Base-by-base conservation (phyloP, 208 protist genomes). In the Wallacemonas sp. region DNA sequence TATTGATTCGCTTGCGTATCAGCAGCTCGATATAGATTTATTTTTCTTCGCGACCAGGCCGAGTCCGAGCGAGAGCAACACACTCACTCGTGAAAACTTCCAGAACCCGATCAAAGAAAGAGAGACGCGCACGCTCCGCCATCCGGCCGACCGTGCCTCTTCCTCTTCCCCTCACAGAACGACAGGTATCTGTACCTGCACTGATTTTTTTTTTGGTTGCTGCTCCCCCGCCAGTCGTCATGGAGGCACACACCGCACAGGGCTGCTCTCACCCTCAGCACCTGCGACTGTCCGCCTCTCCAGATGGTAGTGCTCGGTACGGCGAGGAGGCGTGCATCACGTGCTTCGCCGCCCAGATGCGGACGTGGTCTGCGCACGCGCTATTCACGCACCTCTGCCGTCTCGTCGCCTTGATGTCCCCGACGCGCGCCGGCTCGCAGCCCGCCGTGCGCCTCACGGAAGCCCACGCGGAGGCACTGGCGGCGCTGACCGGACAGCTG, bases 261-360 rank as follows among this genome's bases (percentile, higher is more conserved):
- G 10, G 52, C 31, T 59, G 52, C 52, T 14, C 52, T 25, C 3
- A 59, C 52, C 31, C 8, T 41, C 18, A 33, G 26, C 52, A 59
- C 31, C 29, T 59, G 52, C 52, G 31, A 5, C 52, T 59, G 10
- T n/a, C 52, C 12, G 18, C 52, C 16, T 49, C 18, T 5, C n/a
- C 44, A 26, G 20, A 12, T 5, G 20, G 20, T 16, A 26, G 12
- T 22, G 20, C 11, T 16, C 18, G 23, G 28, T 7, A 28, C 33
- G 54, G 4, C 2, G 63, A 44, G 33, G 3, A 14, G 33, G 4
- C 59, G 36, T 68, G 63, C 50, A 16, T 68, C 8, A 68, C 63
- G 3, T 68, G 63, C 46, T n/a, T 68, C 31, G 26, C 14, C 10
- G 25, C 18, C 7, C n/a, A 44, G 4, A 3, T 2, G 5, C 12